These are phyloP conservation scores for Cryphonectria carpinicola DNA, from an alignment of 2,329 filamentous ascomycete genomes.

Conservation along the genomic window DNA sequence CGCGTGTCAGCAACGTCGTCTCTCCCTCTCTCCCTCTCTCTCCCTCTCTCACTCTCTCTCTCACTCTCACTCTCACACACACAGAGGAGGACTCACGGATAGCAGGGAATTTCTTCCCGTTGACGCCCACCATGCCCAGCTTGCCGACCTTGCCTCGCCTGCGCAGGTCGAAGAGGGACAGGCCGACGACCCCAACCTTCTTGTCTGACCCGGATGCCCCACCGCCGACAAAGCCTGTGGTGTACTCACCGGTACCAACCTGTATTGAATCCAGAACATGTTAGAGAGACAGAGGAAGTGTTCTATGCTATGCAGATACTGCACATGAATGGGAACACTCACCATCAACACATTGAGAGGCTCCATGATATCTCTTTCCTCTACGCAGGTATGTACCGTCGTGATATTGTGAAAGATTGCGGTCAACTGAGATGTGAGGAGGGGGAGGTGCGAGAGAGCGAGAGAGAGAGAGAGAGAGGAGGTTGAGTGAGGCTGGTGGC, in stretches of 20 bases:
- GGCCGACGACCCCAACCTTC: slow-evolving; percentile 90
- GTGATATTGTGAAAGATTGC: background rate
- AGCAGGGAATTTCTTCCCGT: slow-evolving; percentile 86
- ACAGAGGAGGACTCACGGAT: slow-evolving; percentile 65
- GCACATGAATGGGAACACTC: slow-evolving; percentile 32
- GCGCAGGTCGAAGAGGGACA: slow-evolving; percentile 87
- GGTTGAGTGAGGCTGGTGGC: background rate
- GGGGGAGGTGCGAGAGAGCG: background rate
- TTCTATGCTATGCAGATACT: slow-evolving; percentile 17
- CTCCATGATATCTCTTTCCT: slow-evolving; percentile 48
- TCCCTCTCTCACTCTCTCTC: background rate
- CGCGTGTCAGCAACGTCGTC: slow-evolving; percentile 50
- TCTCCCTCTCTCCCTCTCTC: background rate
- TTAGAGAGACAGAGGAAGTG: slow-evolving; percentile 26
- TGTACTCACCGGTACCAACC: slow-evolving; percentile 96
- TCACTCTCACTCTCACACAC: background rate
- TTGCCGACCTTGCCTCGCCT: slow-evolving; percentile 85
- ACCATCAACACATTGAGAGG: slow-evolving; percentile 73
- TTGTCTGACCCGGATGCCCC: slow-evolving; percentile 88
- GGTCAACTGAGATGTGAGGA: background rate
- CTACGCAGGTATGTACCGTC: background rate
- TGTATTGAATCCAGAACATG: slow-evolving; percentile 36
- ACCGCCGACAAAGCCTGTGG: slow-evolving; percentile 87
- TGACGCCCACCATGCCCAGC: slow-evolving; percentile 87
- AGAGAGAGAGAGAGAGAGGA: background rate